Percentiles rank a stretch among this genome's conserved stretches.
Evolutionary conservation across 352 stramenopile genomes (phyloP).

Genomic region (Pythium apleroticum): DNA sequence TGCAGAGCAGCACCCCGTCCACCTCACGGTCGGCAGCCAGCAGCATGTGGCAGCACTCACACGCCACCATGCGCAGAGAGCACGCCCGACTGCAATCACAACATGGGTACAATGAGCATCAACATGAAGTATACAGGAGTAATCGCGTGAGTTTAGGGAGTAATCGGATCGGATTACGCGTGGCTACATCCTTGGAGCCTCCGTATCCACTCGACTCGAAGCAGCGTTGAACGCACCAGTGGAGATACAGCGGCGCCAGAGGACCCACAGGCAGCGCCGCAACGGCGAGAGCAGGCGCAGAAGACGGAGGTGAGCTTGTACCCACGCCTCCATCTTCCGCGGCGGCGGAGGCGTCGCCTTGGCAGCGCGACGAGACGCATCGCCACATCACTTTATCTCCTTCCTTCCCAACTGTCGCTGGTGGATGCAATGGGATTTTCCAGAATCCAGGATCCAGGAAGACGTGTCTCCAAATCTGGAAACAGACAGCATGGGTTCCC

Average conservation of each 20-base stretch:
- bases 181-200: background rate
- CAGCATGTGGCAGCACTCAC: constrained; percentile 34
- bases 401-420: too few species aligned
- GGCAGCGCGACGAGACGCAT: constrained; percentile 14
- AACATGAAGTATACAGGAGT: background rate
- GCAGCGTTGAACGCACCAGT: constrained; percentile 15
- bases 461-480: background rate
- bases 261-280: constrained; percentile 9
- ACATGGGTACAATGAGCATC: constrained; percentile 1
- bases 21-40: constrained; percentile 15
- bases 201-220: background rate
- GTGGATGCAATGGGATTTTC: background rate
- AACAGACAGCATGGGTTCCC: background rate
- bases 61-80: constrained; percentile 23
- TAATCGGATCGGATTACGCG: background rate
- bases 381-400: constrained; percentile 10
- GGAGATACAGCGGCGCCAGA: constrained; percentile 22
- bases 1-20: constrained; percentile 32
- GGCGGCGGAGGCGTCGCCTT: background rate
- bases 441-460: background rate
- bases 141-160: background rate
- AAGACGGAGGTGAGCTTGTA: background rate
- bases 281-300: constrained; percentile 6
- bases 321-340: background rate
- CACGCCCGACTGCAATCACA: constrained; percentile 20